Evolutionary conservation across 1,139 yeast genomes (phyloP), one percentile per base, ranked within the genome.

Genomic region (Diutina sp.): DNA sequence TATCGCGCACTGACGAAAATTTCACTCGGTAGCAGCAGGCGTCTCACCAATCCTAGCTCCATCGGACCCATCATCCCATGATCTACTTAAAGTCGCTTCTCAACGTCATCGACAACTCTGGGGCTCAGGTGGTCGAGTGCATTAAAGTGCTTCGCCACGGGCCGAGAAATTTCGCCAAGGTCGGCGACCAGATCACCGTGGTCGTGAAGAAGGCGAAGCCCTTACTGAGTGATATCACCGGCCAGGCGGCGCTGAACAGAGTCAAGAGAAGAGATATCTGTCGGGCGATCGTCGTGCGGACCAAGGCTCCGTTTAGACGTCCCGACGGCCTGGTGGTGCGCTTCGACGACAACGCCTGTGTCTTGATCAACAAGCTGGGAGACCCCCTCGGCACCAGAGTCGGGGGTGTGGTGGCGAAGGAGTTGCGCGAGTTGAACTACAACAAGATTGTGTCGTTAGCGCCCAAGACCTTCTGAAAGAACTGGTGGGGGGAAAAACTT

Each of bases 331-430:
- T 96, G 7, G 83, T 84, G 29, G 79, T 93, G 48, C 77, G 90
- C 63, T 93, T 93, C 67, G 97, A 93, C 68, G 99, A 93, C 71
- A 93, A 93, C 69, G 99, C 99, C 0, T 91, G 98, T 74, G 98
- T 95, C 46, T 79, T 93, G 67, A 82, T 93, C 60, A 91, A 93
- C 73, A 90, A 90, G 72, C 85, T 85, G 62, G 90, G 90, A 32
- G 99, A 95, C 67, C 97, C 98, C 8, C 78, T 93, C 57, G 99
- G 99, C 12, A 87, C 97, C 46, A 86, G 99, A 79, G 90, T 93
- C 46, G 81, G 89, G 57, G 85, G 93, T 48, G 95, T 89, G 56
- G 97, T 93, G 41, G 96, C 97, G 50, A 87, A 89, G 69, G 98
- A 93, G 70, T 80, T 93, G 61, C 84, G 85, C 72, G 90, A 87